Percentiles rank a stretch among this genome's conserved stretches.
phyloP scores from a whole-genome alignment of 2,329 filamentous ascomycete genomes.

The Orbilia blumenaviensis region DNA sequence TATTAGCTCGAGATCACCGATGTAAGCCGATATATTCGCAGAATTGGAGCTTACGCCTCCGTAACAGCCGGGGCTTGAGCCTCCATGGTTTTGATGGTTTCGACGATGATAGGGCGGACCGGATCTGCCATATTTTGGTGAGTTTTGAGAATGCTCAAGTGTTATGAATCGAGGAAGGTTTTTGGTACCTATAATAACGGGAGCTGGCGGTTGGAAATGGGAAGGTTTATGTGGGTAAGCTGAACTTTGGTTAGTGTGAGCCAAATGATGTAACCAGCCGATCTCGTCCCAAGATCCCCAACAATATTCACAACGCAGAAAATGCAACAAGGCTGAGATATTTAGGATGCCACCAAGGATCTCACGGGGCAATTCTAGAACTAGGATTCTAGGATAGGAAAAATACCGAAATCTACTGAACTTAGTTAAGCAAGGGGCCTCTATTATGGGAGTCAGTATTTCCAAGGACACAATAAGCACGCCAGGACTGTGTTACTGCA shows the following conservation, averaged over 20 bases:
- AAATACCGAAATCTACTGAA: too few species aligned
- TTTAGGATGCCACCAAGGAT: too few species aligned
- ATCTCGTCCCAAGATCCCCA: not conserved
- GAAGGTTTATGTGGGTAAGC: not conserved
- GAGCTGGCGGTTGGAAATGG: not conserved
- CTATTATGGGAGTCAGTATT: too few species aligned
- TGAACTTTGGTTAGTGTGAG: not conserved
- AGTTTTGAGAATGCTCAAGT: not conserved
- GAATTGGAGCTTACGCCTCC: constrained; percentile 28
- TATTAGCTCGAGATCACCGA: too few species aligned
- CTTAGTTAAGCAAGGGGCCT: too few species aligned
- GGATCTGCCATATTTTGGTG: constrained; percentile 31
- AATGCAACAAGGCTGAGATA: constrained; percentile 32
- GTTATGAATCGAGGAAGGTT: not conserved
- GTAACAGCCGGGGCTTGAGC: constrained; percentile 17
- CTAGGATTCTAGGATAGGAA: too few species aligned
- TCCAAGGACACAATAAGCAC: too few species aligned
- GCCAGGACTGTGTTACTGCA: too few species aligned
- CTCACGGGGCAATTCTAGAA: too few species aligned
- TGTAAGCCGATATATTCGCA: too few species aligned
- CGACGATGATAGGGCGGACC: constrained; percentile 22
- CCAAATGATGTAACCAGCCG: constrained; percentile 33
- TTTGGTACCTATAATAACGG: not conserved
- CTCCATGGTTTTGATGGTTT: constrained; percentile 38
- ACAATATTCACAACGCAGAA: constrained; percentile 22